phyloP scores from a whole-genome alignment of 2,329 filamentous ascomycete genomes.

The Fusarium siculi region DNA sequence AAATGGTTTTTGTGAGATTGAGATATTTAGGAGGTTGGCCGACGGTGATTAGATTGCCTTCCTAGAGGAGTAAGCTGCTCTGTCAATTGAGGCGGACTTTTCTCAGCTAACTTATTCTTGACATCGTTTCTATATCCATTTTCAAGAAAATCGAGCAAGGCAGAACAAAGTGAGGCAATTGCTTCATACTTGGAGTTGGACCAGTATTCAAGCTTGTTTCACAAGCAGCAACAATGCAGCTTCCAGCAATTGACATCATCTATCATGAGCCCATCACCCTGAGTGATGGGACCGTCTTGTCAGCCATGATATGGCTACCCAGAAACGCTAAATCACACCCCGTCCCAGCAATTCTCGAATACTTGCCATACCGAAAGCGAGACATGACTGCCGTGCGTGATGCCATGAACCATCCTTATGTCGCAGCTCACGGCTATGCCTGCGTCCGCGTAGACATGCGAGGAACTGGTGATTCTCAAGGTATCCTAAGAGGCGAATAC shows the following conservation, averaged over 20 bases:
- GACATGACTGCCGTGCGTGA: conserved; percentile 1
- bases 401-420: conserved; percentile 8
- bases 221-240: not conserved
- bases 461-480: conserved; percentile 9
- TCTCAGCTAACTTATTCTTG: too few species aligned
- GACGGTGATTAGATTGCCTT: not conserved
- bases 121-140: too few species aligned
- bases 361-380: not conserved
- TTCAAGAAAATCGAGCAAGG: too few species aligned
- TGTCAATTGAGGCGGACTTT: too few species aligned
- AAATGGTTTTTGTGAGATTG: not conserved
- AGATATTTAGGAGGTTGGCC: not conserved
- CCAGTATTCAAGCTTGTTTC: too few species aligned
- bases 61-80: not conserved
- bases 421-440: not conserved
- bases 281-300: not conserved
- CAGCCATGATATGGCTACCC: conserved; percentile 7
- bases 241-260: not conserved
- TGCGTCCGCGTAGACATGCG: conserved; percentile 1
- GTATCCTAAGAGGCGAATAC: not conserved
- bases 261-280: conserved; percentile 3
- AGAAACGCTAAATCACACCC: not conserved
- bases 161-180: too few species aligned
- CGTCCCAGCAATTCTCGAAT: conserved; percentile 7
- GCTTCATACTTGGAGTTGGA: too few species aligned